A percentile compares a stretch with the other conserved stretches of the same genome.
phyloP scores from a whole-genome alignment of 1,284 basidiomycete genomes.

The Tilletia caries region DNA sequence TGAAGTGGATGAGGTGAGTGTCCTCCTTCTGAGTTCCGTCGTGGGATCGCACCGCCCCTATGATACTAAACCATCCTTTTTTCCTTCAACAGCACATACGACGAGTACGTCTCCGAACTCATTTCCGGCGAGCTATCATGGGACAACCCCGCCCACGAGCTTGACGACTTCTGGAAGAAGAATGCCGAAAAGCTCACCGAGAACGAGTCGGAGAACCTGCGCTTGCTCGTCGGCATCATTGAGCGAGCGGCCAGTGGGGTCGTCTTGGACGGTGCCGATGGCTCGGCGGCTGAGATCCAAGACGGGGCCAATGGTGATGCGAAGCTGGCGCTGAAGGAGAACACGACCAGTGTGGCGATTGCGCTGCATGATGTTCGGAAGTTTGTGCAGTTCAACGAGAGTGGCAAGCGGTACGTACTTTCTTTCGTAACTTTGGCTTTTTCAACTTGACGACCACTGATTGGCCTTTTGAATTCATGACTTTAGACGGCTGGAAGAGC shows the following conservation, averaged over 20 bases:
- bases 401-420: constrained; percentile 30
- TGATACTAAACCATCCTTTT: neutral
- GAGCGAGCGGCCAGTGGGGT: constrained; percentile 10
- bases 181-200: constrained; percentile 80
- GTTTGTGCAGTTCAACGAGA: constrained; percentile 44
- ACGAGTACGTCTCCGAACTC: constrained; percentile 71
- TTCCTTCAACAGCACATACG: constrained; percentile 2
- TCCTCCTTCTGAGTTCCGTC: no score
- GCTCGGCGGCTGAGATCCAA: neutral
- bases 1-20: constrained; percentile 80
- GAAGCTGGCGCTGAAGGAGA: constrained; percentile 21
- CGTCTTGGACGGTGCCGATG: neutral
- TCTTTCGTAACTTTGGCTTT: neutral
- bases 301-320: neutral
- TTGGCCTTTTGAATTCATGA: neutral
- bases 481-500: constrained; percentile 69
- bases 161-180: constrained; percentile 96
- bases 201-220: constrained; percentile 84
- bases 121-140: constrained; percentile 85
- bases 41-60: no score
- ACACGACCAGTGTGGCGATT: constrained; percentile 40
- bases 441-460: neutral
- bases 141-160: constrained; percentile 84
- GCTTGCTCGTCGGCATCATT: constrained; percentile 73
- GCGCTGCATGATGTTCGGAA: constrained; percentile 48